These are phyloP conservation scores for Suillus clintonianus DNA, from an alignment of 768 basidiomycete species.

Conservation along the genomic window DNA sequence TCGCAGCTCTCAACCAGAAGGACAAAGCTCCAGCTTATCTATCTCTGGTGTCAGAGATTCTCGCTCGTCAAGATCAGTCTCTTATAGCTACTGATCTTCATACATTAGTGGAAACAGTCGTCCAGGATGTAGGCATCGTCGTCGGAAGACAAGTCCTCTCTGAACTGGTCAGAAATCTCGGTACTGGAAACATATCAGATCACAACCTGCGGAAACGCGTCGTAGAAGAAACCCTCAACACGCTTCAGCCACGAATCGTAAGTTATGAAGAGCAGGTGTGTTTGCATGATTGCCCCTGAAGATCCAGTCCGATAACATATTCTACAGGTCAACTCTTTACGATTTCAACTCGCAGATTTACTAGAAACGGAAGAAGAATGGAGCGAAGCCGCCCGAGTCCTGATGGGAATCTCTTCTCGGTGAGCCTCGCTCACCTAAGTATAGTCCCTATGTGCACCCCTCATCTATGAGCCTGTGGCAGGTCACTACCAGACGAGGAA, in stretches of 20 bases:
- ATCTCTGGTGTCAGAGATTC: conserved; percentile 63
- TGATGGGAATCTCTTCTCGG: conserved; percentile 83
- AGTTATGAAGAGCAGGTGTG: conserved; percentile 95
- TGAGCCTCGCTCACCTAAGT: conserved; percentile 68
- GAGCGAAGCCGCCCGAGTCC: conserved; percentile 87
- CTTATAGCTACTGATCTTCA: conserved; percentile 60
- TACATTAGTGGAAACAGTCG: conserved; percentile 73
- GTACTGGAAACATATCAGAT: conserved; percentile 54
- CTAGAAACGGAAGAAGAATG: conserved; percentile 91
- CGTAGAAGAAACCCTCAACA: conserved; percentile 71
- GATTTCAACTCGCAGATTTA: conserved; percentile 90
- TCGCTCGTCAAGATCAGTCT: conserved; percentile 51
- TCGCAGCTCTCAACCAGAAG: conserved; percentile 70
- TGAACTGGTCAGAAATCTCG: conserved; percentile 75
- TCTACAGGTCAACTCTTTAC: conserved; percentile 72
- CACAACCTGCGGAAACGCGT: conserved; percentile 66
- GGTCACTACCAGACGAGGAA: conserved; percentile 74
- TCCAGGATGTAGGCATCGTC: conserved; percentile 81
- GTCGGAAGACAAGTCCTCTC: conserved; percentile 86
- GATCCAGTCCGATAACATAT: conserved; percentile 5
- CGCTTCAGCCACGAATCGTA: conserved; percentile 76
- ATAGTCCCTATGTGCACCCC: neutral
- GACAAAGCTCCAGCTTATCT: conserved; percentile 81
- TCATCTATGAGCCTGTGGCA: conserved; percentile 26
- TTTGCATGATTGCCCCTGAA: conserved; percentile 5